A percentile compares a stretch with the other conserved stretches of the same genome.
These are phyloP conservation scores for Celoporthe dispersa DNA, from an alignment of 2,329 filamentous ascomycete species.

Conservation along the genomic window DNA sequence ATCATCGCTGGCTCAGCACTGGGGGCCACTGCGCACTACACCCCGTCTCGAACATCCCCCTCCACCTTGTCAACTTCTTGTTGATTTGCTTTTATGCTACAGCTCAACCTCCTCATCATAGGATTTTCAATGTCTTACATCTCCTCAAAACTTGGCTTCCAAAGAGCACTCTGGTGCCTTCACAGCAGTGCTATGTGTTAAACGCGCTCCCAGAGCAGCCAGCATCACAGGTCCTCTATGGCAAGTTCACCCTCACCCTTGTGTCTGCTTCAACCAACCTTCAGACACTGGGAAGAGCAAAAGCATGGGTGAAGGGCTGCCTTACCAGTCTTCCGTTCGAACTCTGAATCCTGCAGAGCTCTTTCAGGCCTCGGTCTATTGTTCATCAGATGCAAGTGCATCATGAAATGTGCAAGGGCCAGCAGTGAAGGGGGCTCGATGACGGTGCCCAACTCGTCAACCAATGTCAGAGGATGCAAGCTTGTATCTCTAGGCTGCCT, in stretches of 20 bases:
- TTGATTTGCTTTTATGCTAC: neutral
- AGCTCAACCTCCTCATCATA: neutral
- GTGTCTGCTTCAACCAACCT: neutral
- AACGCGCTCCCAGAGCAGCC: neutral
- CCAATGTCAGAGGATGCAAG: neutral
- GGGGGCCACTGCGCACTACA: neutral
- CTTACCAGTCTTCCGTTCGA: neutral
- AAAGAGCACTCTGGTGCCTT: neutral
- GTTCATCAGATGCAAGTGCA: neutral
- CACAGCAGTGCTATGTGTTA: neutral
- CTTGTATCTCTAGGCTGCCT: neutral
- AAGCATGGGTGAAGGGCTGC: neutral
- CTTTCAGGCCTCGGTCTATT: neutral
- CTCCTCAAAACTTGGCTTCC: neutral
- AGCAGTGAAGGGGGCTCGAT: neutral
- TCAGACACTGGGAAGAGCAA: neutral
- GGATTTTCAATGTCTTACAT: neutral
- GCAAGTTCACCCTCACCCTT: neutral
- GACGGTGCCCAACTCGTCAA: neutral
- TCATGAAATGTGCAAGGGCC: neutral
- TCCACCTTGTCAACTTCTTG: neutral
- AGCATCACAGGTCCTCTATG: neutral
- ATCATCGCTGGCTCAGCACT: neutral
- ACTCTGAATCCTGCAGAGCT: neutral
- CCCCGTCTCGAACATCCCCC: neutral